Base-by-base conservation (phyloP, 805 yeast species). In the Starmerella scarabaei region DNA sequence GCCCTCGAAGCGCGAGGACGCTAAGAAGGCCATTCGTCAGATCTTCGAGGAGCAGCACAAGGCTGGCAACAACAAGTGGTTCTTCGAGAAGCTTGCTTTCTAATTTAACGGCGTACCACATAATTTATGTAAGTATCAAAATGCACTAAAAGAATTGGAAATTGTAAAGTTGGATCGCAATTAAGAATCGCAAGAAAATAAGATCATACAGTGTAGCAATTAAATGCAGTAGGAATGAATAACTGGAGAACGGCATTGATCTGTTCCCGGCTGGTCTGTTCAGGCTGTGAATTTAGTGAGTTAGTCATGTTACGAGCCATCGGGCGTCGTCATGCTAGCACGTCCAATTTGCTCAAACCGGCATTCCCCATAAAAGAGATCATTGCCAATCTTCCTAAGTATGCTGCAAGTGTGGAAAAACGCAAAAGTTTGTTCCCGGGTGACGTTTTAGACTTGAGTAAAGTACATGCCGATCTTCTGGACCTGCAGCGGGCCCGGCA, bases 11-110 rank as follows among this genome's bases (percentile, higher is more conserved):
- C 81, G 93, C 69, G 93, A 79, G 71, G 96, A 88, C 68, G 97
- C 97, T 65, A 91, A 86, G 82, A 88, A 91, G 77, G 86, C 79
- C 66, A 84, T 91, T 69, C 91, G 84, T 83, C 82, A 86, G 78
- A 94, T 94, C 67, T 88, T 91, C 65, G 98, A 91, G 75, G 94
- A 88, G 75, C 84, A 85, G 78, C 94, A 88, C 77, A 93, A 58
- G 58, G 84, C 95, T 66, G 98, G 98, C 69, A 85, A 91, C 81
- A 88, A 88, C 86, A 86, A 85, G 75, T 91, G 98, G 98, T 91
- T 91, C 78, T 91, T 91, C 86, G 78, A 94, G 71, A 91, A 91
- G 75, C 80, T 83, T 67, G 77, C 80, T 73, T 83, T 83, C 73
- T 83, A 81, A 53, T 51, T 50, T 50, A 48, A 23, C 26, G 15